Base-by-base conservation (phyloP, 1,284 basidiomycete species). In the Irpex lacteus region DNA sequence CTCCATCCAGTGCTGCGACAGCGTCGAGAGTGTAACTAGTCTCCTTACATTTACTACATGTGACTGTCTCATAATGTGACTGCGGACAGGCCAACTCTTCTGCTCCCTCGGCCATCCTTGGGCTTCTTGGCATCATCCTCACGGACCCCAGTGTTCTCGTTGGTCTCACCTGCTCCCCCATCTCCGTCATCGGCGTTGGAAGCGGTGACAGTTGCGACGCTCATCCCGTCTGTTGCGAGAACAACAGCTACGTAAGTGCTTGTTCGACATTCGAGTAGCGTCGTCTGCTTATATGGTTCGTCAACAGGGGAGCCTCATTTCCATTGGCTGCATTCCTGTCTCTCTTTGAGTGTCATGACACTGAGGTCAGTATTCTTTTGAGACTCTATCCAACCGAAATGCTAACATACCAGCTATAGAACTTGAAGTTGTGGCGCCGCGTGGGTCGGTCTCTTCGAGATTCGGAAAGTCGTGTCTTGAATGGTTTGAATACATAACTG, bases 1-100 rank as follows among this genome's bases (percentile, higher is more conserved):
- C 11, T 54, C 62, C 11, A 40, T 66, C 60, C 65, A 66, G 40
- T 66, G 65, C 65, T 66, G 65, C 62, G 5, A 63, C n/a, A 58
- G 59, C 15, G 55, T 61, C 37, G 5, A 61, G 50, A 55, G 52
- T n/a, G 64, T 65, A 26, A 26, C 26, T 26, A 26, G 26, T 26
- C 26, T 26, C 26, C 26, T 26, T 26, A 26, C 26, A 26, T 26
- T 26, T 15, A 44, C 37, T 8, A 8, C 8, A 50, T 5, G 47
- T 15, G 47, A 15, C 15, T 50, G 47, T 50, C 26, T 26, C 26
- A 26, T 26, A 26, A 26, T 26, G 26, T 26, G 26, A 26, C 4
- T 26, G 26, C 26, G 26, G 4, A 26, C 26, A 26, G 26, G 26
- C 26, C 26, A 26, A 26, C 26, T 26, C 26, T 4, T 26, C 26